phyloP scores from a whole-genome alignment of 1,284 basidiomycete species.

The Vanrija sp. region DNA sequence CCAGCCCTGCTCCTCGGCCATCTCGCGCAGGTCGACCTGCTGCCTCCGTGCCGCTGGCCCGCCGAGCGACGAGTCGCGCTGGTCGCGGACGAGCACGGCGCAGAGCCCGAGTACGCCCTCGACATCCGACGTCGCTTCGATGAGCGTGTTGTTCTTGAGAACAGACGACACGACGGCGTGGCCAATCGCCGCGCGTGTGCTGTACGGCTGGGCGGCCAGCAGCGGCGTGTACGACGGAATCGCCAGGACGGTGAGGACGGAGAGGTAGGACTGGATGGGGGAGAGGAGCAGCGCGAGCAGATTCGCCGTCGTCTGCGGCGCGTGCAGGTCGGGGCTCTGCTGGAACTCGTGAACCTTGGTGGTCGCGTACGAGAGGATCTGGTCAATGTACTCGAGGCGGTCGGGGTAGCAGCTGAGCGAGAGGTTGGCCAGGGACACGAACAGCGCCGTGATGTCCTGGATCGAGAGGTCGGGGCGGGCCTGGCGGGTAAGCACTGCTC shows the following conservation, averaged over 20 bases:
- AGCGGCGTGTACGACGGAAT: slow-evolving; percentile 81
- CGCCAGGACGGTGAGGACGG: slow-evolving; percentile 86
- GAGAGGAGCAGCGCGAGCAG: slow-evolving; percentile 83
- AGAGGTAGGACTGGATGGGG: slow-evolving; percentile 90
- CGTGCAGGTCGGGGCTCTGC: slow-evolving; percentile 80
- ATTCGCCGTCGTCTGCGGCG: slow-evolving; percentile 77
- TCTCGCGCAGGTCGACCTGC: slow-evolving; percentile 71
- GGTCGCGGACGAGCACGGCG: slow-evolving; percentile 83
- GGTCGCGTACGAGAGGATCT: slow-evolving; percentile 80
- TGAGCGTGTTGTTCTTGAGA: slow-evolving; percentile 87
- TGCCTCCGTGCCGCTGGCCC: slow-evolving; percentile 13
- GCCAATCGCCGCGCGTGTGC: slow-evolving; percentile 80
- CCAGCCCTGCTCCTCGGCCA: slow-evolving; percentile 97
- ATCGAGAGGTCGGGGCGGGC: slow-evolving; percentile 90
- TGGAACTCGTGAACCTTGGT: slow-evolving; percentile 77
- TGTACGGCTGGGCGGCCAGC: slow-evolving; percentile 76
- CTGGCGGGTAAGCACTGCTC: slow-evolving; percentile 48
- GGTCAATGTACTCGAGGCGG: slow-evolving; percentile 88
- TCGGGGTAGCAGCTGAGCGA: slow-evolving; percentile 94
- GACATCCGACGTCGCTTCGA: slow-evolving; percentile 85
- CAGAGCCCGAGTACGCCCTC: slow-evolving; percentile 85
- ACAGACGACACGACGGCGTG: slow-evolving; percentile 88
- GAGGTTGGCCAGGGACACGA: slow-evolving; percentile 87
- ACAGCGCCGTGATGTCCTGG: slow-evolving; percentile 87
- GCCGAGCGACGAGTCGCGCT: slow-evolving; percentile 63